Evolutionary conservation across 345 rosid species (phyloP), one percentile per base, ranked within the genome.

Genomic region (Camelina laxa): DNA sequence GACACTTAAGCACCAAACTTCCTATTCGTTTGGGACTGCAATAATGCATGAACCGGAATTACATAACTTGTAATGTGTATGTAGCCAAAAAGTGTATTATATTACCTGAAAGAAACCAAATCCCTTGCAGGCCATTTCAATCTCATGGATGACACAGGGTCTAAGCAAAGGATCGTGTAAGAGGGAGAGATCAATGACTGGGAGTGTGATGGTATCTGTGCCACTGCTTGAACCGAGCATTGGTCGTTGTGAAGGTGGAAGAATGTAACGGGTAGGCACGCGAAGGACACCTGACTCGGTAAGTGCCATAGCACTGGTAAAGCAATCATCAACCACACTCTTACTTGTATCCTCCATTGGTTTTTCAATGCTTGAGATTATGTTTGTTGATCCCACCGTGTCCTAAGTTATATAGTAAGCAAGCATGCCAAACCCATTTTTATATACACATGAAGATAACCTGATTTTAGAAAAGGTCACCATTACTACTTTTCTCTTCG

Each of bases 81-180:
- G 62, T 22, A 48, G 41, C 17, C 12, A 35, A 56, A 38, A 42
- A 2, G 38, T 63, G 15, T 63, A 19, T 62, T 64, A 65, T 67
- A 19, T 63, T 70, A 77, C 76, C 76, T 71, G 76, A 77, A 77
- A 77, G 72, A 71, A 77, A 56, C 80, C 80, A 71, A 70, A 77
- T 11, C 12, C 68, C 62, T 77, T 77, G 80, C 80, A 77, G 39
- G 76, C 76, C 68, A 65, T 38, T 64, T 65, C 39, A 47, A 77
- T 71, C 56, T 71, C 67, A 70, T 49, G 80, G 67, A 77, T 58
- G 47, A 70, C 76, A 38, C 7, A 3, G 0, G 48, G 39, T 65
- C 80, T 31, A 71, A 56, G 47, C 61, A 71, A 30, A 77, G 76
- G 80, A 27, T 77, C n/a, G 4, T 70, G 72, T 65, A 77, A 70